Percentiles rank a stretch among this genome's conserved stretches.
phyloP scores from a whole-genome alignment of 495 filamentous ascomycete genomes.

The Talaromyces proteolyticus region DNA sequence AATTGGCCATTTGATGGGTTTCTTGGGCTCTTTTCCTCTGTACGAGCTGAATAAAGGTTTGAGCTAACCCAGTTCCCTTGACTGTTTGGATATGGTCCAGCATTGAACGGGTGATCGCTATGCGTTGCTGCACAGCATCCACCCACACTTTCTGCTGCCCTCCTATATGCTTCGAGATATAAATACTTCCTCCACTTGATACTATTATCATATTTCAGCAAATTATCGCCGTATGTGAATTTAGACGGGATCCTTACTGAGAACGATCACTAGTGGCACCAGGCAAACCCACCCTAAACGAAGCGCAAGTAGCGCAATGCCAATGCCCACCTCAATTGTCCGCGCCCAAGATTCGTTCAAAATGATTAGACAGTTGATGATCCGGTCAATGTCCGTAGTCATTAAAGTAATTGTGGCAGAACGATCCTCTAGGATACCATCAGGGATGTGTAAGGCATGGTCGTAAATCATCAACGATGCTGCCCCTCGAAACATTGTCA shows the following conservation, averaged over 20 bases:
- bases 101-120: constrained; percentile 19
- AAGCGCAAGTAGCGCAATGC: constrained; percentile 41
- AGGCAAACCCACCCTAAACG: constrained; percentile 39
- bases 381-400: constrained; percentile 49
- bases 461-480: constrained; percentile 52
- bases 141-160: neutral
- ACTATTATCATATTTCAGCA: neutral
- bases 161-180: neutral
- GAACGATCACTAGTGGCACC: constrained; percentile 36
- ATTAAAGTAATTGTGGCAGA: constrained; percentile 47
- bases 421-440: constrained; percentile 35
- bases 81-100: constrained; percentile 5
- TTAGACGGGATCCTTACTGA: constrained; percentile 27
- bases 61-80: neutral
- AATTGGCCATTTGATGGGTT: neutral
- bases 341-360: constrained; percentile 49
- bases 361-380: constrained; percentile 26
- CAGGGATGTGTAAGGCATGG: constrained; percentile 32
- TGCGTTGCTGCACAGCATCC: constrained; percentile 1
- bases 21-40: neutral
- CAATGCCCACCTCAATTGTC: constrained; percentile 46
- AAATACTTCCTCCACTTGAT: neutral
- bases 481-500: constrained; percentile 55
- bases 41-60: neutral
- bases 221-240: neutral